Evolutionary conservation across 306 rosid species (phyloP), one percentile per base, ranked within the genome.

Genomic region (Arachis hypogaea): DNA sequence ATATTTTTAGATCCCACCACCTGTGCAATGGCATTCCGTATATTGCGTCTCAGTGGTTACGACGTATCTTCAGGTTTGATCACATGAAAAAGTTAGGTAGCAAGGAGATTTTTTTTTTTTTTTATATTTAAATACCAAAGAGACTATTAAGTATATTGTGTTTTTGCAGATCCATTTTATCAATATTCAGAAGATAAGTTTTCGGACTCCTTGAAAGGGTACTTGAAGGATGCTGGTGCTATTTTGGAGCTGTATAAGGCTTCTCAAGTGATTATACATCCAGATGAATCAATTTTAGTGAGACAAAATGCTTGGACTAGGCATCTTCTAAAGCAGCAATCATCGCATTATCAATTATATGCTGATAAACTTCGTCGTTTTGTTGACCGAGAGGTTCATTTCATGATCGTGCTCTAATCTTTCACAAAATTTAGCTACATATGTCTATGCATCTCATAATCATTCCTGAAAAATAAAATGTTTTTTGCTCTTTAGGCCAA

Each of bases 11-110:
- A 91, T 57, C 74, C 91, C 41, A 80, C 92, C 42, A 89, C 88
- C 18, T 87, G 93, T 60, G 96, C 97, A 42, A 77, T 87, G 85
- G 96, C 98, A 60, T 93, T 93, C 75, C 93, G 91, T 12, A 44
- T 91, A 29, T 73, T 91, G 69, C 87, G 91, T 22, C 67, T 86
- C 30, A 72, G 85, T 71, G 93, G 90, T 75, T 93, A 87, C 72
- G 87, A 91, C 79, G 93, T 93, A 50, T 87, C 89, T 81, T 85
- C 97, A 73, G 93, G 89, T 84, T 29, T 41, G 71, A 36, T 77
- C 22, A 49, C 59, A 29, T 80, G 49, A 7, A 69, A 44, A 63
- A 10, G 52, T 22, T 46, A 9, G 28, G 63, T 59, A 38, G 67
- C 30, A 58, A 3, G 51, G 47, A n/a, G 10, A 5, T 56, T 71